Evolutionary conservation across 2,329 filamentous ascomycete species (phyloP).

Genomic region (Beauveria medogensis): DNA sequence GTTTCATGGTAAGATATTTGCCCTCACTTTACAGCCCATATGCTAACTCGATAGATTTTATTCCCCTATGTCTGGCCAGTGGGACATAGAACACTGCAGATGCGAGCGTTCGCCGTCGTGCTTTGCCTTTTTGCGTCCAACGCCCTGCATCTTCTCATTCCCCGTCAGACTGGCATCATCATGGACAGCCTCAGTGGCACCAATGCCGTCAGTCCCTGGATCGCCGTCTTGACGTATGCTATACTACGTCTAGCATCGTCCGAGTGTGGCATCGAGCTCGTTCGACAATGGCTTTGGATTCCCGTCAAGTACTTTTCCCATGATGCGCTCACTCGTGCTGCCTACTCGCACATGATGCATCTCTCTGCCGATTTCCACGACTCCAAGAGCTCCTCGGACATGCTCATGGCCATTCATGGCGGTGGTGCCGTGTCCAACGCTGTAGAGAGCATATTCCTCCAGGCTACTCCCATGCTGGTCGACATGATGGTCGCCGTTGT

Average conservation of each 20-base stretch:
- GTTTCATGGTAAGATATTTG: conserved; percentile 47
- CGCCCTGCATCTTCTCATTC: conserved; percentile 66
- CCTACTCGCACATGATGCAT: conserved; percentile 52
- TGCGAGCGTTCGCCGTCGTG: conserved; percentile 58
- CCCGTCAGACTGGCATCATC: conserved; percentile 74
- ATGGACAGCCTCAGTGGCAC: conserved; percentile 56
- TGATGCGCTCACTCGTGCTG: conserved; percentile 44
- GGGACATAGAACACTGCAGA: conserved; percentile 56
- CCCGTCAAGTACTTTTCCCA: conserved; percentile 51
- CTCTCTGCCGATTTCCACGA: conserved; percentile 56
- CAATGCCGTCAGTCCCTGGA: conserved; percentile 42
- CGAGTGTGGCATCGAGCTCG: conserved; percentile 44
- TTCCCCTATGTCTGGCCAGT: conserved; percentile 74
- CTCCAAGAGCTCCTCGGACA: conserved; percentile 50
- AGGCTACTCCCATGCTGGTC: conserved; percentile 50
- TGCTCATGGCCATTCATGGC: conserved; percentile 48
- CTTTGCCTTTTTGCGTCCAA: conserved; percentile 63
- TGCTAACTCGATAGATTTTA: conserved; percentile 47
- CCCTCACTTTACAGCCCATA: not conserved
- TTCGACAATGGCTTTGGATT: conserved; percentile 49
- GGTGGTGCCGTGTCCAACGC: conserved; percentile 46
- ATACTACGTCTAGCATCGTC: conserved; percentile 44
- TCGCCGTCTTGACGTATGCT: conserved; percentile 44
- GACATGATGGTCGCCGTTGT: conserved; percentile 52
- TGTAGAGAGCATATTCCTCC: conserved; percentile 50